These are phyloP conservation scores for Metarhizium brunneum DNA, from an alignment of 2,329 filamentous ascomycete species.

Conservation along the genomic window DNA sequence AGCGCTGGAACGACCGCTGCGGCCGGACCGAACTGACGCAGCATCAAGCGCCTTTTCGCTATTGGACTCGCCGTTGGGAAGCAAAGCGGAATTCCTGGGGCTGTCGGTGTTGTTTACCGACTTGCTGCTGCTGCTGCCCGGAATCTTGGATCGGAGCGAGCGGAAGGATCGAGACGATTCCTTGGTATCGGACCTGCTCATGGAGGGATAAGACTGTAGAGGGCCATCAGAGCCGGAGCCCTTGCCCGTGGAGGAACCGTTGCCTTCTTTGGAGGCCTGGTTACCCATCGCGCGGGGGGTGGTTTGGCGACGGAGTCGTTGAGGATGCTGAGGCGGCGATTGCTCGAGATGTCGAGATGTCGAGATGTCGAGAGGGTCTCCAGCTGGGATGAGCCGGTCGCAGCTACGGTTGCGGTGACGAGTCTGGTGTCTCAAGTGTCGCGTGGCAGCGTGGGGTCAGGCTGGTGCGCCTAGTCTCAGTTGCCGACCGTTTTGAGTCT, in stretches of 20 bases:
- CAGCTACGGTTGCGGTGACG: slow-evolving; percentile 6
- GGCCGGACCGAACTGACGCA: slow-evolving; percentile 63
- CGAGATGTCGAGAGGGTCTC: not conserved
- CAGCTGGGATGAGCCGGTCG: not conserved
- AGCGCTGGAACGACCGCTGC: slow-evolving; percentile 44
- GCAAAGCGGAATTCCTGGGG: slow-evolving; percentile 63
- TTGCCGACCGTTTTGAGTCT: slow-evolving; percentile 7
- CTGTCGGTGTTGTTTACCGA: slow-evolving; percentile 56
- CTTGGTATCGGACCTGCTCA: slow-evolving; percentile 86
- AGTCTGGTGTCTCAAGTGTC: slow-evolving; percentile 17
- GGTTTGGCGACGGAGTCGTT: not conserved
- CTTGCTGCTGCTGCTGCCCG: slow-evolving; percentile 46
- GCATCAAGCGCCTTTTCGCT: slow-evolving; percentile 59
- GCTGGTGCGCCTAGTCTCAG: slow-evolving; percentile 6
- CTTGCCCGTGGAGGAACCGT: slow-evolving; percentile 37
- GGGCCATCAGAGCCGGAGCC: slow-evolving; percentile 33
- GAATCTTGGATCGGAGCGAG: slow-evolving; percentile 82
- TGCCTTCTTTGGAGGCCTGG: slow-evolving; percentile 56
- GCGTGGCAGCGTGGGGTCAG: slow-evolving; percentile 16
- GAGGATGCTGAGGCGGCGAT: slow-evolving; percentile 10
- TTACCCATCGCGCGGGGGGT: slow-evolving; percentile 55
- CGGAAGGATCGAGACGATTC: slow-evolving; percentile 83
- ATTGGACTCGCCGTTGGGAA: slow-evolving; percentile 49
- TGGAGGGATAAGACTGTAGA: slow-evolving; percentile 81
- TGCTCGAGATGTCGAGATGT: slow-evolving; percentile 6